Percentiles rank a stretch among this genome's conserved stretches.
phyloP scores from a whole-genome alignment of 202 grass and related monocot species.

The Bolboschoenoplectus hybrid region DNA sequence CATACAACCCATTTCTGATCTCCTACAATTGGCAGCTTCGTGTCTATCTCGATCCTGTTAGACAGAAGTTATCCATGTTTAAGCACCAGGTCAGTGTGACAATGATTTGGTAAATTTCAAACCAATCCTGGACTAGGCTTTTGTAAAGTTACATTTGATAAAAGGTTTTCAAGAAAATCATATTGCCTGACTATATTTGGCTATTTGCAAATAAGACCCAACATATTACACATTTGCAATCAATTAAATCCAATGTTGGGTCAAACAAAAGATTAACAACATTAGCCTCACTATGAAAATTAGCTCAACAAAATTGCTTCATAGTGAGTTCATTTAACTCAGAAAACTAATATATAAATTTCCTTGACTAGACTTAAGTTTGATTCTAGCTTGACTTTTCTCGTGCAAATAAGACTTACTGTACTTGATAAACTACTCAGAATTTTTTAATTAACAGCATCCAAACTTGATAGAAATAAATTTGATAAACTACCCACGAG shows the following conservation, averaged over 20 bases:
- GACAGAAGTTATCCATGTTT: background rate
- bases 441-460: background rate
- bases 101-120: background rate
- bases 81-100: background rate
- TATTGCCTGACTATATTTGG: background rate
- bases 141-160: constrained; percentile 17
- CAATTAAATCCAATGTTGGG: background rate
- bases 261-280: background rate
- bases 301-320: background rate
- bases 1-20: constrained; percentile 99
- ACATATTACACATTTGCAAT: background rate
- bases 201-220: background rate
- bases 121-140: background rate
- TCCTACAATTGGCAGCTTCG: constrained; percentile 81
- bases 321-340: background rate
- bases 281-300: background rate
- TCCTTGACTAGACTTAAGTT: background rate
- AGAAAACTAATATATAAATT: background rate
- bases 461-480: background rate
- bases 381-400: constrained; percentile 3
- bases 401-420: constrained; percentile 2
- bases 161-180: background rate
- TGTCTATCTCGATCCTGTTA: constrained; percentile 94
- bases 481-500: background rate
- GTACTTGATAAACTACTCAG: background rate